Percentiles rank a stretch among this genome's conserved stretches.
Conservation (phyloP, 768 basidiomycete genomes). For the Tephrocybe sp. region DNA sequence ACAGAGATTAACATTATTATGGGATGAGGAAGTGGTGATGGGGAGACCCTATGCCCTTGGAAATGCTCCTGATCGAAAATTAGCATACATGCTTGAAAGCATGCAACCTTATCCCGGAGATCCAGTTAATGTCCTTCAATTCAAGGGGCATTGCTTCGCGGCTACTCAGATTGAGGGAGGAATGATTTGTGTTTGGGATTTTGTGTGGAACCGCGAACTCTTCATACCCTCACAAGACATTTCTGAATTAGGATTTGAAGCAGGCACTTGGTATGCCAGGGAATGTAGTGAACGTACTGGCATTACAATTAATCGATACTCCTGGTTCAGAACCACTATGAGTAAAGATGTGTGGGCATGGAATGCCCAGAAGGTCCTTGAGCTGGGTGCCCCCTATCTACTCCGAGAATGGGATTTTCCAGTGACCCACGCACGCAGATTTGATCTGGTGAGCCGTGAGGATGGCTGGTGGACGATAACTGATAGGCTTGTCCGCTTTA, state of each 20-base stretch:
- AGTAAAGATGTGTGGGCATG: not conserved
- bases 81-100: not conserved
- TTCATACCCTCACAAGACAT: not conserved
- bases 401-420: not conserved
- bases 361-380: slow-evolving; percentile 1
- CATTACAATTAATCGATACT: not conserved
- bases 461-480: not conserved
- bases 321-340: not conserved
- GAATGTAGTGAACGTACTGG: not conserved
- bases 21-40: not conserved
- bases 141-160: not conserved
- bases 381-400: not conserved
- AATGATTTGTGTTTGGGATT: not conserved
- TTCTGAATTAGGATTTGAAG: not conserved
- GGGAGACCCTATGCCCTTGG: not conserved
- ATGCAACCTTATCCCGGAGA: not conserved
- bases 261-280: not conserved
- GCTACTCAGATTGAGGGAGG: not conserved
- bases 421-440: too few species aligned
- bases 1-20: not conserved
- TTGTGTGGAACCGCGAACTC: not conserved
- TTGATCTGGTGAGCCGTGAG: not conserved
- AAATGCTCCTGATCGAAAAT: not conserved
- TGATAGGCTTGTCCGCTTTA: not conserved
- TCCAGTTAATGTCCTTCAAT: not conserved